phyloP scores from a whole-genome alignment of 306 rosid genomes.

The Parietaria judaica region DNA sequence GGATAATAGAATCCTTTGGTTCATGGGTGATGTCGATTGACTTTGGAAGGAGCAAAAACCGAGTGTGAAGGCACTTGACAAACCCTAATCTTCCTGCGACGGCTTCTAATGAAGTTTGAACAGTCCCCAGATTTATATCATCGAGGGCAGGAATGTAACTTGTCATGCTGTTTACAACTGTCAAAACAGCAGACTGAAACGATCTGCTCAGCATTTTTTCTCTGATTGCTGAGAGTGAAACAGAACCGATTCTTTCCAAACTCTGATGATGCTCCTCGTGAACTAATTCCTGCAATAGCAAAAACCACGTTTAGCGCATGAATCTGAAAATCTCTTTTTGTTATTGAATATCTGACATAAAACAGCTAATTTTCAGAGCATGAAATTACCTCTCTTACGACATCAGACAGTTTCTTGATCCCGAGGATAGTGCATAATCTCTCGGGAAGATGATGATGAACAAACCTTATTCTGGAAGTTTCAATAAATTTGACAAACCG shows the following conservation, averaged over 20 bases:
- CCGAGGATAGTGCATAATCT: slow-evolving; percentile 62
- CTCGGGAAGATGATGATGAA: slow-evolving; percentile 85
- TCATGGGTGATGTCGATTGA: slow-evolving; percentile 61
- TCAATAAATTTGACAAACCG: slow-evolving; percentile 71
- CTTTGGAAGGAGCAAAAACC: slow-evolving; percentile 71
- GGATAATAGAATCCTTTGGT: slow-evolving; percentile 50
- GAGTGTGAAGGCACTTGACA: slow-evolving; percentile 69
- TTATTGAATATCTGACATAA: background rate
- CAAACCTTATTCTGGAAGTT: slow-evolving; percentile 75
- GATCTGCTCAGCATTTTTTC: slow-evolving; percentile 67
- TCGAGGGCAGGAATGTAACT: slow-evolving; percentile 51
- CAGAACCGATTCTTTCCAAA: slow-evolving; percentile 48
- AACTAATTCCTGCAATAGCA: slow-evolving; percentile 65
- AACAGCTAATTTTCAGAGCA: slow-evolving; percentile 11
- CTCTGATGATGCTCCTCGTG: slow-evolving; percentile 45
- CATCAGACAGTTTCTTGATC: slow-evolving; percentile 70
- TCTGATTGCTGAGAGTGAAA: slow-evolving; percentile 47
- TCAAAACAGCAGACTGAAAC: slow-evolving; percentile 78
- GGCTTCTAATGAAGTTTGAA: slow-evolving; percentile 43
- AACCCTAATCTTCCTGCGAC: slow-evolving; percentile 75
- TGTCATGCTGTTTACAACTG: slow-evolving; percentile 62
- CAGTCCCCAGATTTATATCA: slow-evolving; percentile 33
- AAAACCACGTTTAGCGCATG: slow-evolving; percentile 13
- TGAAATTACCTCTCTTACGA: slow-evolving; percentile 67
- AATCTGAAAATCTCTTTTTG: background rate